Conservation (phyloP, 176 grass and related monocot species). For the Microstegium vimineum region DNA sequence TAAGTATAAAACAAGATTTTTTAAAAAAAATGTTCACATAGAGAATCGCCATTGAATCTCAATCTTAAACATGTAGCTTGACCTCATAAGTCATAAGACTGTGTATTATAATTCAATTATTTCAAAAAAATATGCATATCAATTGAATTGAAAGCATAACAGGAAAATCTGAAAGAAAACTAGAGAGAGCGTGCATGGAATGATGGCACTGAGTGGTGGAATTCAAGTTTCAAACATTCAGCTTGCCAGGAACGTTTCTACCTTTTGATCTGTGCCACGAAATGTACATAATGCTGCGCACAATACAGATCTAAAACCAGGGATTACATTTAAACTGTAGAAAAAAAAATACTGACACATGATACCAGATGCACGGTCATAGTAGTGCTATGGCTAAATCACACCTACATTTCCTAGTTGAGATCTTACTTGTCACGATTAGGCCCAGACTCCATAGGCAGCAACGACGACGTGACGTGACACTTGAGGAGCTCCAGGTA, state of each 20-base stretch:
- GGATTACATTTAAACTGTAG: not conserved
- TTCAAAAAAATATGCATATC: too few species aligned
- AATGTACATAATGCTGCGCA: not conserved
- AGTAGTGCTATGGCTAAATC: not conserved
- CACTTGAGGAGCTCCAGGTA: constrained; percentile 74
- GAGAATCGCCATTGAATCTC: not conserved
- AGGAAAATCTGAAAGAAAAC: not conserved
- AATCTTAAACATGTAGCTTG: not conserved
- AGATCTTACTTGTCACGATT: constrained; percentile 69
- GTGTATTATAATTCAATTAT: not conserved
- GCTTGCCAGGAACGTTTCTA: not conserved
- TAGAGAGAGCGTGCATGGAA: not conserved
- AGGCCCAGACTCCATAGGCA: constrained; percentile 33
- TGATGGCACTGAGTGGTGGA: not conserved
- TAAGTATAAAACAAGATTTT: not conserved
- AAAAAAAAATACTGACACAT: not conserved
- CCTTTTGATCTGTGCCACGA: not conserved
- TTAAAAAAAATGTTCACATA: not conserved
- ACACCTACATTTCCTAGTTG: not conserved
- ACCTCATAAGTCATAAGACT: not conserved
- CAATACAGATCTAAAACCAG: not conserved
- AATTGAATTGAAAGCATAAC: not conserved
- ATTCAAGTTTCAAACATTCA: not conserved
- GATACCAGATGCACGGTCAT: not conserved
- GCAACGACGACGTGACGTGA: constrained; percentile 44